Percentiles rank a stretch among this genome's conserved stretches.
Conservation (phyloP, 2,329 filamentous ascomycete genomes). For the Hypoxylon sp. region DNA sequence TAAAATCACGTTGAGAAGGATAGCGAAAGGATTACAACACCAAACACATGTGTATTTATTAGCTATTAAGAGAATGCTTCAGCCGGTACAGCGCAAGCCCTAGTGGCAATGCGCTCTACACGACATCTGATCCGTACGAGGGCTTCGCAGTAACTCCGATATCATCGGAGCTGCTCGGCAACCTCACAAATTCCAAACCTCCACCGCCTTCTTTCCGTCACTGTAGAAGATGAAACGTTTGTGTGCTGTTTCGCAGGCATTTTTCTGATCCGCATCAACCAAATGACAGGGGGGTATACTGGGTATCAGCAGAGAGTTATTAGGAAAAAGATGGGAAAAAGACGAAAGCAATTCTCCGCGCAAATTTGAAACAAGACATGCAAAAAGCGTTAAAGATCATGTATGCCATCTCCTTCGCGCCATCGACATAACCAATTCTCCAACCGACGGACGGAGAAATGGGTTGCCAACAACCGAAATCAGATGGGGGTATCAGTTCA, state of each 20-base stretch:
- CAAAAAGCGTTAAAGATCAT: constrained; percentile 52
- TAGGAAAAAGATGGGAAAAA: constrained; percentile 51
- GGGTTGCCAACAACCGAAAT: constrained; percentile 40
- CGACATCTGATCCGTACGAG: constrained; percentile 42
- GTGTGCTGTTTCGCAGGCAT: constrained; percentile 43
- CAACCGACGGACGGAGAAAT: constrained; percentile 40
- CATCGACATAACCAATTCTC: constrained; percentile 43
- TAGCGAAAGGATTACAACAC: constrained; percentile 8
- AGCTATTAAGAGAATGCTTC: constrained; percentile 52
- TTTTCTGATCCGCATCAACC: constrained; percentile 45
- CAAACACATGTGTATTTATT: constrained; percentile 49
- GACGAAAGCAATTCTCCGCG: constrained; percentile 46
- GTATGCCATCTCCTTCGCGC: constrained; percentile 45
- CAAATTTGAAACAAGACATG: constrained; percentile 49
- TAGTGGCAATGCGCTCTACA: constrained; percentile 43
- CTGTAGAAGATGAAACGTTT: constrained; percentile 39
- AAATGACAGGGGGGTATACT: constrained; percentile 54
- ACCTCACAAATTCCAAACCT: constrained; percentile 30
- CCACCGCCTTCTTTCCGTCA: constrained; percentile 33
- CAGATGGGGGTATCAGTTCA: constrained; percentile 52
- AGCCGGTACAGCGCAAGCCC: constrained; percentile 40
- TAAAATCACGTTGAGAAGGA: not conserved
- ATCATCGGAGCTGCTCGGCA: constrained; percentile 22
- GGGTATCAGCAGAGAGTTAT: constrained; percentile 53
- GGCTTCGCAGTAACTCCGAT: constrained; percentile 38